phyloP scores from a whole-genome alignment of 306 rosid species.

The Datisca glomerata region DNA sequence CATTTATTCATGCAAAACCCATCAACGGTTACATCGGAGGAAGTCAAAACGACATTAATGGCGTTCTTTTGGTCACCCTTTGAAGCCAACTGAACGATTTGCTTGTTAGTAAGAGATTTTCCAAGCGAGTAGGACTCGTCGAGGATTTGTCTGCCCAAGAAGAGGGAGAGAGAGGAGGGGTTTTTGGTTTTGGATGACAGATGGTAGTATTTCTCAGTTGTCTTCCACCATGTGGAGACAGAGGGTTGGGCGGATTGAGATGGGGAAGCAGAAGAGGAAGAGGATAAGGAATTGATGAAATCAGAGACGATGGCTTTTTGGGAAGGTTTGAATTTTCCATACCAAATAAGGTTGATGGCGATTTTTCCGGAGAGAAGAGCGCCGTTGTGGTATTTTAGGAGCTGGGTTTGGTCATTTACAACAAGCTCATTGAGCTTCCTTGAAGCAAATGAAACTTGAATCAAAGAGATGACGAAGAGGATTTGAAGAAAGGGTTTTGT shows the following conservation, averaged over 20 bases:
- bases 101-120: constrained; percentile 39
- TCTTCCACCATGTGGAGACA: constrained; percentile 76
- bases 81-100: constrained; percentile 39
- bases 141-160: constrained; percentile 32
- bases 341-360: constrained; percentile 64
- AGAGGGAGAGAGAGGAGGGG: constrained; percentile 20
- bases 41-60: constrained; percentile 58
- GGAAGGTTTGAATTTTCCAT: constrained; percentile 64
- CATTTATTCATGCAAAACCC: constrained; percentile 60
- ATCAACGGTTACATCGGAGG: constrained; percentile 57
- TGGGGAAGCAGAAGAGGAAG: background rate
- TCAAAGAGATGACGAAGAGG: constrained; percentile 12
- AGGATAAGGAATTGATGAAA: constrained; percentile 44
- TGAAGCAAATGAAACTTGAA: constrained; percentile 34
- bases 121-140: constrained; percentile 55
- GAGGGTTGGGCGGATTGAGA: constrained; percentile 28
- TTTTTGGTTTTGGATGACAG: constrained; percentile 16
- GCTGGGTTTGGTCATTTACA: constrained; percentile 44
- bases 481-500: constrained; percentile 6
- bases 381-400: constrained; percentile 73
- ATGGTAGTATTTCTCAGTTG: constrained; percentile 68
- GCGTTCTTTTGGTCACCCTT: constrained; percentile 48
- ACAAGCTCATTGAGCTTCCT: constrained; percentile 36
- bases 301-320: constrained; percentile 65
- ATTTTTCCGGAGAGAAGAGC: constrained; percentile 73